phyloP scores from a whole-genome alignment of 1,284 basidiomycete genomes.

The Coriolopsis trogii region DNA sequence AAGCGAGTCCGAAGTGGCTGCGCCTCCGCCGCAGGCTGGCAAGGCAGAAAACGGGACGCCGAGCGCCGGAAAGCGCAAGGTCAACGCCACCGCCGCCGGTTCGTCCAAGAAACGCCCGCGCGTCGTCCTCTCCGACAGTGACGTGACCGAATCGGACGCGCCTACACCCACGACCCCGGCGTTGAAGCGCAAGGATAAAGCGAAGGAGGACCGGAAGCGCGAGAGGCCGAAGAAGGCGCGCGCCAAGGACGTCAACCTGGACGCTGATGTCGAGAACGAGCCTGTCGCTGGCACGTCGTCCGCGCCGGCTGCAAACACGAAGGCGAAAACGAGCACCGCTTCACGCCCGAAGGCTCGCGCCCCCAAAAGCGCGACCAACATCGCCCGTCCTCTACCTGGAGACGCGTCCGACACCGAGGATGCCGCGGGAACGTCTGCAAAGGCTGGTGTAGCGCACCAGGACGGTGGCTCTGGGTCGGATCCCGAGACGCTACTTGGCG shows the following conservation, averaged over 20 bases:
- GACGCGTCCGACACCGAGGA: neutral
- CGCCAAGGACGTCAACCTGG: neutral
- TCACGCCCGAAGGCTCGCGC: slow-evolving; percentile 3
- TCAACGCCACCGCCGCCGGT: neutral
- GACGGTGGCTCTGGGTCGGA: neutral
- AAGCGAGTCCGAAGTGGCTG: slow-evolving; percentile 1
- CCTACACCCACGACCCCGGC: neutral
- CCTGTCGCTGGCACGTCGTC: slow-evolving; percentile 2
- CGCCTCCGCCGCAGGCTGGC: neutral
- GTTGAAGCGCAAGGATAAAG: slow-evolving; percentile 11
- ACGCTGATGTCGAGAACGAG: slow-evolving; percentile 16
- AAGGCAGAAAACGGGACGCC: neutral
- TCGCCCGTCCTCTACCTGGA: neutral
- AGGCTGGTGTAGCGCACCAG: neutral
- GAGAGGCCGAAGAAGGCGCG: slow-evolving; percentile 14
- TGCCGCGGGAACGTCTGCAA: neutral
- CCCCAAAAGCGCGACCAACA: slow-evolving; percentile 22
- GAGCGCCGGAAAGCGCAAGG: neutral
- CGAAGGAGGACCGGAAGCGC: slow-evolving; percentile 1
- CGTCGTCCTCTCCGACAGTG: neutral
- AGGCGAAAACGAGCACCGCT: neutral
- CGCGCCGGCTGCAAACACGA: neutral
- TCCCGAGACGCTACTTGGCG: neutral
- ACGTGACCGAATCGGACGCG: neutral
- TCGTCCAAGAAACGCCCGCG: neutral